Evolutionary conservation across 2,329 filamentous ascomycete genomes (phyloP), one percentile per base, ranked within the genome.

Genomic region (Botrytis tulipae): DNA sequence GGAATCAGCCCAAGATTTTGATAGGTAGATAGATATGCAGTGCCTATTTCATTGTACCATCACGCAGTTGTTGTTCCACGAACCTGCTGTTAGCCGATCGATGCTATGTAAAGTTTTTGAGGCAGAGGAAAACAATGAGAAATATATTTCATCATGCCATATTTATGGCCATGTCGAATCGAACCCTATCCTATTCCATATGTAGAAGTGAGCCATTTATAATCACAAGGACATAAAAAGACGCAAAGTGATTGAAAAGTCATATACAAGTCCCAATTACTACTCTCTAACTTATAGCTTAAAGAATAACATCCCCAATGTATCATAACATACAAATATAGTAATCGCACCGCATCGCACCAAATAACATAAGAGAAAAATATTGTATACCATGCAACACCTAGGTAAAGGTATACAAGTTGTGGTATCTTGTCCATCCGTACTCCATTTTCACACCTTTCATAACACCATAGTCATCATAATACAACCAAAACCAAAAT

Each of bases 401-500:
- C 14, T 59, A 44, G 20, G 37, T 32, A 44, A 42, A 69, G 66
- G 51, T 32, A 57, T 44, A 42, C 66, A 71, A 46, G 61, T 67
- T 40, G 68, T 66, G 65, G 65, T 68, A 68, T 68, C 65, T 54
- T 57, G 48, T 57, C 46, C 65, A 42, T 57, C 65, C 65, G 22
- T 68, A 68, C 65, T 68, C 65, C 65, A 20, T 54, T 37, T 25
- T 48, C 48, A 46, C 66, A 54, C 32, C 35, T 25, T 22, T 35
- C 67, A 61, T 61, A 61, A 70, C 67, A 70, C 67, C 67, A 61
- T 68, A 22, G 22, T 35, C 65, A 40, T 54, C 48, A 57, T 68
- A 22, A 68, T 57, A 57, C 5, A 68, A 68, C 65, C 46, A 57
- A 29, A 42, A 12, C 48, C 46, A 68, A 22, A 22, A 22, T 8